phyloP scores from a whole-genome alignment of 257 asterid species.

The Scutellaria galericulata region DNA sequence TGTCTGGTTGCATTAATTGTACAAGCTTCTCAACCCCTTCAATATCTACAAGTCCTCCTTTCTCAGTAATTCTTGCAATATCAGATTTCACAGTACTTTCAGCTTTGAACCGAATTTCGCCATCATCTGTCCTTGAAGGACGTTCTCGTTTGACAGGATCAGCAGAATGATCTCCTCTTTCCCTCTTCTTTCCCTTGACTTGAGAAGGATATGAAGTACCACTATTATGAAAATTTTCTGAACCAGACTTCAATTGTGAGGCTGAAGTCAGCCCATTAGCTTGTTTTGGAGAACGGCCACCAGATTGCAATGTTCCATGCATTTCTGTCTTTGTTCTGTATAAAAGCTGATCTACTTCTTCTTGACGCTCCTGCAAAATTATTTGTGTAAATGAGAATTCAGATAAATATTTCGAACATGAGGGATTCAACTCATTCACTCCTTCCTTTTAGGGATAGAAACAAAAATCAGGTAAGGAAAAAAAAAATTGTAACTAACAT shows the following conservation, averaged over 20 bases:
- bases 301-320: conserved; percentile 75
- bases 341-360: conserved; percentile 80
- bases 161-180: conserved; percentile 70
- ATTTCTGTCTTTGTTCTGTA: conserved; percentile 68
- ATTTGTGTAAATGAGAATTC: conserved; percentile 1
- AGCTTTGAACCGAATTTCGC: conserved; percentile 52
- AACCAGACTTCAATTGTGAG: conserved; percentile 66
- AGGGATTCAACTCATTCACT: not conserved
- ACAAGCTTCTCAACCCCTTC: conserved; percentile 93
- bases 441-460: not conserved
- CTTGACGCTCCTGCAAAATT: conserved; percentile 72
- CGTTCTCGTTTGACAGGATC: conserved; percentile 81
- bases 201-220: conserved; percentile 66
- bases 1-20: conserved; percentile 74
- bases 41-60: conserved; percentile 70
- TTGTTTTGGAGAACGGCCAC: conserved; percentile 87
- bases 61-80: conserved; percentile 74
- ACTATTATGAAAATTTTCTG: conserved; percentile 67
- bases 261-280: conserved; percentile 63
- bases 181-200: conserved; percentile 87
- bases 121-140: conserved; percentile 59
- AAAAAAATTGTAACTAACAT: conserved; percentile 64
- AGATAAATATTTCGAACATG: not conserved
- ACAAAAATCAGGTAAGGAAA: not conserved
- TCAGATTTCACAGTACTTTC: conserved; percentile 68